Base-by-base conservation (phyloP, 2,329 filamentous ascomycete genomes). In the Xylaria sp. region DNA sequence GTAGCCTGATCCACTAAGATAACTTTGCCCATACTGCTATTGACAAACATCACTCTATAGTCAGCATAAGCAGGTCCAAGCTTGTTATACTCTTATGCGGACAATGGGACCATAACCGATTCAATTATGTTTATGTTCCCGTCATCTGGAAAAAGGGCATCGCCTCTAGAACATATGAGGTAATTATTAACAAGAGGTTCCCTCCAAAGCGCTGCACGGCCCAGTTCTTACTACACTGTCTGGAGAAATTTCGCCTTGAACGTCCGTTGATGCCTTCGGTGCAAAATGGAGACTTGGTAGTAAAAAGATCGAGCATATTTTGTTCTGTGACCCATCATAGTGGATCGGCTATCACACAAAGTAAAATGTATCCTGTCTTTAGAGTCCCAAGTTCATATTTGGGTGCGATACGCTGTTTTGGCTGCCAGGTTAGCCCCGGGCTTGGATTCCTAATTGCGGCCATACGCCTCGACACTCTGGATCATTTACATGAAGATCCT, bases 51-150 rank as follows among this genome's bases (percentile, higher is more conserved):
- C n/a, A n/a, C n/a, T n/a, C n/a, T n/a, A n/a, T n/a, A n/a, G n/a
- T n/a, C n/a, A n/a, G n/a, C n/a, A n/a, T n/a, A n/a, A n/a, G n/a
- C n/a, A n/a, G n/a, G n/a, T n/a, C n/a, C 14, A 47, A n/a, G 4
- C 11, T 47, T 9, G 36, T 61, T 14, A 4, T 69, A 24, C 54
- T 68, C 39, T 27, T 59, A n/a, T 68, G 66, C 21, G 66, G 62
- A 6, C 24, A 32, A 30, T 68, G 66, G 66, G n/a, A 68, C 30
- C 21, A 30, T 9, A 61, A 36, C 9, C 19, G 36, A 1, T 65
- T 68, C 34, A 19, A 45, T 6, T 59, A 58, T 21, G 24, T n/a
- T 12, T 7, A 30, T 11, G 42, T 69, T 3, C 67, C 66, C 14
- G 1, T 42, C 14, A 17, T 14, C 3, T 9, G 12, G 11, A 42